phyloP scores from a whole-genome alignment of 306 rosid genomes.

The Prunus campanulata region DNA sequence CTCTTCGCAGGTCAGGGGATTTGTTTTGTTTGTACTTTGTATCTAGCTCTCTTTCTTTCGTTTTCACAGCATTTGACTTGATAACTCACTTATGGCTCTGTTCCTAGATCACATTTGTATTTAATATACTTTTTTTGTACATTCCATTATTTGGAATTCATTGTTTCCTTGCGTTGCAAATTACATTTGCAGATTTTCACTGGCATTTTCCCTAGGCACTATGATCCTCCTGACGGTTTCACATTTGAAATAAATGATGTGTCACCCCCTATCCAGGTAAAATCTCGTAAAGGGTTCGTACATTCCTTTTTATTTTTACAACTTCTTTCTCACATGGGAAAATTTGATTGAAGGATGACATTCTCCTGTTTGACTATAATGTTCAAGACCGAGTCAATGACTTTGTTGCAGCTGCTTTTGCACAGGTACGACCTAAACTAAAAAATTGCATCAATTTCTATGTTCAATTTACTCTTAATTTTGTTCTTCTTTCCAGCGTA shows the following conservation, averaged over 20 bases:
- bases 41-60: background rate
- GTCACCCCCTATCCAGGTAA: constrained; percentile 76
- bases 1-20: constrained; percentile 59
- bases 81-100: background rate
- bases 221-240: constrained; percentile 90
- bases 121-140: background rate
- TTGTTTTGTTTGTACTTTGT: background rate
- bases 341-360: constrained; percentile 58
- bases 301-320: background rate
- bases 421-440: constrained; percentile 48
- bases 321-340: background rate
- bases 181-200: constrained; percentile 63
- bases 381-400: constrained; percentile 73
- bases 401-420: constrained; percentile 74
- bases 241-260: constrained; percentile 77
- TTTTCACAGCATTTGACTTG: background rate
- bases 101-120: background rate
- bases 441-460: background rate
- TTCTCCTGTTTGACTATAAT: constrained; percentile 71
- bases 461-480: background rate
- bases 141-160: background rate
- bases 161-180: background rate
- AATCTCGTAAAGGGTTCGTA: background rate
- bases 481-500: background rate
- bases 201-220: constrained; percentile 74